Base-by-base conservation (phyloP, 2,329 filamentous ascomycete genomes). In the Alternaria viburni region DNA sequence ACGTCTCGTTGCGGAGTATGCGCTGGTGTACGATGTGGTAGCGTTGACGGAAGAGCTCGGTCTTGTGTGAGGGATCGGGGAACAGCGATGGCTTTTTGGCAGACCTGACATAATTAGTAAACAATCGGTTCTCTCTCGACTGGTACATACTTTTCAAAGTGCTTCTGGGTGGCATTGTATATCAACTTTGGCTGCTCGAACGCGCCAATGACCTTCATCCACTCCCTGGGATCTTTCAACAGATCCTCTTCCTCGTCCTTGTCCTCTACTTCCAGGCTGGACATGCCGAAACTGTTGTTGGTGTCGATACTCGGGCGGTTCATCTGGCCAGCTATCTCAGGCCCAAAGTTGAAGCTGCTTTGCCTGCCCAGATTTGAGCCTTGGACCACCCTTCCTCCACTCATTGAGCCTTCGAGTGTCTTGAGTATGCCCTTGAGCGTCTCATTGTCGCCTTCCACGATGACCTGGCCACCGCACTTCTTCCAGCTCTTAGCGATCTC, bases 401-500 rank as follows among this genome's bases (percentile, higher is more conserved):
- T 91, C 93, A 97, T 97, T 73, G 91, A 93, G 0, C 92, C 90
- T 79, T 97, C 94, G 13, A 99, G 77, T 0, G 88, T 89, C 80
- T 92, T 93, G 46, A 99, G 82, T 32, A 99, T 96, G 26, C 90
- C 87, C 73, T 91, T 93, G 64, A 99, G 83, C 26, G 83, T 81
- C 71, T 91, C 88, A 8, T 77, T 80, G 43, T 90, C 87, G 25
- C 95, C 95, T 57, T 97, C 93, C 3, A 99, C 92, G 68, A 99
- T 97, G 57, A 97, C 92, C 21, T 92, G 92, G 1, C 93, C 93
- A 76, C 92, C 93, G 63, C 91, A 86, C 69, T 90, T 92, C 83
- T 97, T 98, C 96, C 96, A 99, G 70, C 88, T 88, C 79, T 92
- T 91, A 1, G 96, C 94, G 8, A 94, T 89, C 80, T 98, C 96